Evolutionary conservation across 768 basidiomycete species (phyloP).

Genomic region (Tulasnella sp.): DNA sequence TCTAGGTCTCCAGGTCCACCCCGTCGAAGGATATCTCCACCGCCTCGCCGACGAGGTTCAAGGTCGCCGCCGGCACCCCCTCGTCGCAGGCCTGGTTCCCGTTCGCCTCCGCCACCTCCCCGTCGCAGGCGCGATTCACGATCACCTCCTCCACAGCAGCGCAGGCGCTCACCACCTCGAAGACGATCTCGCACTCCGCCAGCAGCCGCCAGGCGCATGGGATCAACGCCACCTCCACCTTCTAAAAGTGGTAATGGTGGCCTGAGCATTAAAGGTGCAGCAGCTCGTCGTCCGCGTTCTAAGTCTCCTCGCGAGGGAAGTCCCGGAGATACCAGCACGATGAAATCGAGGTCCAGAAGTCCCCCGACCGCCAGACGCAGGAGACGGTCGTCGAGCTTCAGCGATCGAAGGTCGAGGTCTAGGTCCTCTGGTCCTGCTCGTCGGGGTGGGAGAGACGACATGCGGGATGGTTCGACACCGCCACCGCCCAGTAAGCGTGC

Average conservation of each 20-base stretch:
- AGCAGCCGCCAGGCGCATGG: background rate
- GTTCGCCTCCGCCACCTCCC: constrained; percentile 26
- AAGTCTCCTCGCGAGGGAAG: background rate
- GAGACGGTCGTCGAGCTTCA: background rate
- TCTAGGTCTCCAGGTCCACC: constrained; percentile 38
- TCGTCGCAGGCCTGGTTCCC: constrained; percentile 30
- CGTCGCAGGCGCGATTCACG: constrained; percentile 40
- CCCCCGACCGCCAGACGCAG: background rate
- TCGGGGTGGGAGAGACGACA: constrained; percentile 33
- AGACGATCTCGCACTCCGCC: constrained; percentile 11
- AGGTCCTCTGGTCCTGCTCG: constrained; percentile 34
- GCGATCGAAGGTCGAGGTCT: background rate
- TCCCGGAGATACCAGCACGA: background rate
- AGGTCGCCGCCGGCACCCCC: constrained; percentile 44
- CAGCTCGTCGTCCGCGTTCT: background rate
- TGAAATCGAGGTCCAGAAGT: background rate
- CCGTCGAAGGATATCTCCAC: constrained; percentile 30
- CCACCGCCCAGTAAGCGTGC: background rate
- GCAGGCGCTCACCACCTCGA: constrained; percentile 16
- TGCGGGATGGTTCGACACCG: constrained; percentile 34
- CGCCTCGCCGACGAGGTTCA: constrained; percentile 39
- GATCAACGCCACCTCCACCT: background rate
- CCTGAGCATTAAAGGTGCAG: constrained; percentile 16
- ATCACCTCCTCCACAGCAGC: constrained; percentile 42
- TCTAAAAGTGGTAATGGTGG: background rate